A percentile compares a stretch with the other conserved stretches of the same genome.
phyloP scores from a whole-genome alignment of 495 filamentous ascomycete species.

The Achaetomiella virescens region DNA sequence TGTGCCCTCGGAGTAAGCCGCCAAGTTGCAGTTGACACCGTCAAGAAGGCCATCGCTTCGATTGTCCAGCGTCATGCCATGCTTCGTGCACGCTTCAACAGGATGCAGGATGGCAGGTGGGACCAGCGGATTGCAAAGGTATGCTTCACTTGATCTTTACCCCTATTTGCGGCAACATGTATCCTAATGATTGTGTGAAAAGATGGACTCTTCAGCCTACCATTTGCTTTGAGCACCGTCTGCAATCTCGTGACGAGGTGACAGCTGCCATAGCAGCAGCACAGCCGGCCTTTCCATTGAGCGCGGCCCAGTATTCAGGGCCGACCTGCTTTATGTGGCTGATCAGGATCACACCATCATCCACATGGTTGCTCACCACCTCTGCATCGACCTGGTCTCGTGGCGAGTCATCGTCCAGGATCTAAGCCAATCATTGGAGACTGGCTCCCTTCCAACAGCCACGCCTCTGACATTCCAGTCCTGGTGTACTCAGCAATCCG shows the following conservation, averaged over 20 bases:
- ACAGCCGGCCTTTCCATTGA: slow-evolving; percentile 18
- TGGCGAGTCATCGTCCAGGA: slow-evolving; percentile 57
- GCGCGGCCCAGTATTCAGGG: slow-evolving; percentile 38
- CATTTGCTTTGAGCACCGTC: slow-evolving; percentile 12
- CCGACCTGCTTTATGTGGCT: slow-evolving; percentile 35
- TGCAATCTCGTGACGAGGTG: slow-evolving; percentile 11
- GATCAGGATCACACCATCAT: slow-evolving; percentile 30
- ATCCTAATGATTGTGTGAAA: not conserved
- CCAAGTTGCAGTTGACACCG: slow-evolving; percentile 26
- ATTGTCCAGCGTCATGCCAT: slow-evolving; percentile 54
- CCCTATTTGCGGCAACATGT: not conserved
- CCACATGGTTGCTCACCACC: slow-evolving; percentile 51
- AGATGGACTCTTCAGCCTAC: slow-evolving; percentile 19
- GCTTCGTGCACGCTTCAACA: slow-evolving; percentile 50
- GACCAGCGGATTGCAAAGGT: slow-evolving; percentile 21
- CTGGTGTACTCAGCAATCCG: slow-evolving; percentile 43
- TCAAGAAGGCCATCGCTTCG: slow-evolving; percentile 41
- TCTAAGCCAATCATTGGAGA: slow-evolving; percentile 44
- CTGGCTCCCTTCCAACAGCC: slow-evolving; percentile 16
- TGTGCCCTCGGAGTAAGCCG: slow-evolving; percentile 45
- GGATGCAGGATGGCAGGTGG: slow-evolving; percentile 17
- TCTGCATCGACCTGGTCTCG: slow-evolving; percentile 56
- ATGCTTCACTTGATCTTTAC: not conserved
- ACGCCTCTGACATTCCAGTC: slow-evolving; percentile 44
- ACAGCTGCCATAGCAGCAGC: slow-evolving; percentile 8